phyloP scores from a whole-genome alignment of 805 yeast genomes.

The Metschnikowia shivogae region DNA sequence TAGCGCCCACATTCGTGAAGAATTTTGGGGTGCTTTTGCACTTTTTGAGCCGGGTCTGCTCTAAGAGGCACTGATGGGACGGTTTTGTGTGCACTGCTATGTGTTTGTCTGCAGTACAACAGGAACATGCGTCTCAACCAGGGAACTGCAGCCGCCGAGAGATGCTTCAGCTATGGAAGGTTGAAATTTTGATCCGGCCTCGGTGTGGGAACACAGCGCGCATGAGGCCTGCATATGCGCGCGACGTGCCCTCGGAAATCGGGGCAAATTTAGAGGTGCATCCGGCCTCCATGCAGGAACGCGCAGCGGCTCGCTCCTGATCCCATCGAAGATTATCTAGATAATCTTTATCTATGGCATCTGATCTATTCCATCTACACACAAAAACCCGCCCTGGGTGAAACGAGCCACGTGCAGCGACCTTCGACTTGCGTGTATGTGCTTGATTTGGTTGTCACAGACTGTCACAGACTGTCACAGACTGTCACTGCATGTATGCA shows the following conservation, averaged over 20 bases:
- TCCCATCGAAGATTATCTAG: slow-evolving; percentile 2
- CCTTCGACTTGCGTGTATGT: too few relatives aligned
- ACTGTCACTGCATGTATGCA: too few relatives aligned
- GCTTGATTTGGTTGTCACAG: too few relatives aligned
- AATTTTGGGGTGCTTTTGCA: neutral
- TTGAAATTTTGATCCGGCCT: neutral
- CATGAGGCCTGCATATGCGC: neutral
- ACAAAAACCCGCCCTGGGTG: neutral
- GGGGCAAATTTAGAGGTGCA: neutral
- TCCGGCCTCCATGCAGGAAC: neutral
- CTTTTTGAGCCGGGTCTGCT: neutral
- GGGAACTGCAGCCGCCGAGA: too few relatives aligned
- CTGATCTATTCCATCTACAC: neutral
- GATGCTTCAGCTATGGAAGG: neutral
- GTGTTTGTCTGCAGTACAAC: too few relatives aligned
- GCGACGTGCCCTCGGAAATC: neutral
- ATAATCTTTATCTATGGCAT: slow-evolving; percentile 1
- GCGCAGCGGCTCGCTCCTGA: neutral
- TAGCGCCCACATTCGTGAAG: neutral
- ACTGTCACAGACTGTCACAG: too few relatives aligned
- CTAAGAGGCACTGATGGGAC: neutral
- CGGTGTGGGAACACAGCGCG: neutral
- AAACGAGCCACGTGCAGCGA: too few relatives aligned
- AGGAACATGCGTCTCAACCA: too few relatives aligned
- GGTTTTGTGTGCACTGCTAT: too few relatives aligned